These are phyloP conservation scores for Didymella exigua DNA, from an alignment of 2,329 filamentous ascomycete species.

Conservation along the genomic window DNA sequence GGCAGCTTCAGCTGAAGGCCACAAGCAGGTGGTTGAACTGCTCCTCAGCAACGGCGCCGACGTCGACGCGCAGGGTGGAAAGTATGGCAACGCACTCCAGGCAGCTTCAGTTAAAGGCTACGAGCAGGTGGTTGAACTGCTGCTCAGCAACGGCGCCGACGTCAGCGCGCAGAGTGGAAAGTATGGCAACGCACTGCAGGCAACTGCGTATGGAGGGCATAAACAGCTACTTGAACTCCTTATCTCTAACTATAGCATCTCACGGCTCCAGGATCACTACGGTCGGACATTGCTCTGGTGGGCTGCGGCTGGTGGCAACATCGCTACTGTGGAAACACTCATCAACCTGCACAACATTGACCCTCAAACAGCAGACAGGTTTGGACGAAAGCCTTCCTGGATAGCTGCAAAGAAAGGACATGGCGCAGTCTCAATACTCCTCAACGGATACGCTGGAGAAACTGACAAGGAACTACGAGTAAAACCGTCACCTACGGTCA, in stretches of 20 bases:
- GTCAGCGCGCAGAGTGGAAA: not conserved
- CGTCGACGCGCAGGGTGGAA: not conserved
- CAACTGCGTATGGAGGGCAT: not conserved
- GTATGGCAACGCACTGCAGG: not conserved
- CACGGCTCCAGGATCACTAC: constrained; percentile 5
- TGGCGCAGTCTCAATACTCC: not conserved
- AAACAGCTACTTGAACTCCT: too few species aligned
- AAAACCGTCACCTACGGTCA: not conserved
- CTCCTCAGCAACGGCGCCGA: not conserved
- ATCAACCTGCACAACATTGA: not conserved
- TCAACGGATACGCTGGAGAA: not conserved
- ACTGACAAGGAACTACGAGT: too few species aligned
- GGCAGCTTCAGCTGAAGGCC: constrained; percentile 1
- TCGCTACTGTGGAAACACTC: not conserved
- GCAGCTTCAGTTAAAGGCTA: not conserved
- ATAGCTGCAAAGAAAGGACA: not conserved
- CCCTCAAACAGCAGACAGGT: not conserved
- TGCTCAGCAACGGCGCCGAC: not conserved
- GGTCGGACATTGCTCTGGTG: constrained; percentile 10
- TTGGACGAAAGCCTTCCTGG: not conserved
- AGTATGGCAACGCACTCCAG: not conserved
- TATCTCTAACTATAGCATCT: too few species aligned
- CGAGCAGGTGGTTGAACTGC: not conserved
- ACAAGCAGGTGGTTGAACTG: not conserved
- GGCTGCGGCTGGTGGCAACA: constrained; percentile 9